phyloP scores from a whole-genome alignment of 148 eudicot genomes.

The Cornus suecica region DNA sequence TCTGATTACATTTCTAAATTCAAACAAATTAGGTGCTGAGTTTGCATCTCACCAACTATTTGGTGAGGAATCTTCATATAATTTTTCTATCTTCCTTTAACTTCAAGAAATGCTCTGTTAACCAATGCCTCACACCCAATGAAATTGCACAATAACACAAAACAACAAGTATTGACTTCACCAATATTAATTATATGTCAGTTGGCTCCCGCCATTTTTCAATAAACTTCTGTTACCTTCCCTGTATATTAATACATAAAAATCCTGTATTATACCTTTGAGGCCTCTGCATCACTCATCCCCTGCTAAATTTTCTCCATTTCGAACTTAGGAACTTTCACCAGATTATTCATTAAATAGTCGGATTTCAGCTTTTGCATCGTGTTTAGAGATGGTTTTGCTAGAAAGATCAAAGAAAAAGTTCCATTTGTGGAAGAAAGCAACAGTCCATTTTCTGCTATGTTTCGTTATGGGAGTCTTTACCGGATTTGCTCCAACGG shows the following conservation, averaged over 20 bases:
- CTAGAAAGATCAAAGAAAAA: conserved; percentile 72
- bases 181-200: conserved; percentile 33
- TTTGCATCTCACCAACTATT: conserved; percentile 72
- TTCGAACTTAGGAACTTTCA: background rate
- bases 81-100: conserved; percentile 42
- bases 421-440: conserved; percentile 64
- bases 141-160: conserved; percentile 18
- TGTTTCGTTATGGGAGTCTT: conserved; percentile 90
- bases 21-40: conserved; percentile 36
- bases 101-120: conserved; percentile 51
- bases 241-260: conserved; percentile 10
- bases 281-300: background rate
- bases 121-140: conserved; percentile 39
- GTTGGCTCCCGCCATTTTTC: conserved; percentile 17
- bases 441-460: conserved; percentile 63
- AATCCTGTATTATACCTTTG: background rate
- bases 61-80: conserved; percentile 52
- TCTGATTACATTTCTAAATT: too few species aligned
- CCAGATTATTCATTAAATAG: background rate
- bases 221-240: background rate
- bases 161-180: conserved; percentile 26
- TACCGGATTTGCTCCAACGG: conserved; percentile 80
- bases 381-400: conserved; percentile 32
- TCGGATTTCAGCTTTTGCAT: background rate
- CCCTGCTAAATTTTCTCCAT: background rate